A percentile compares a stretch with the other conserved stretches of the same genome.
Evolutionary conservation across 495 filamentous ascomycete species (phyloP).

Genomic region (Terfezia boudieri): DNA sequence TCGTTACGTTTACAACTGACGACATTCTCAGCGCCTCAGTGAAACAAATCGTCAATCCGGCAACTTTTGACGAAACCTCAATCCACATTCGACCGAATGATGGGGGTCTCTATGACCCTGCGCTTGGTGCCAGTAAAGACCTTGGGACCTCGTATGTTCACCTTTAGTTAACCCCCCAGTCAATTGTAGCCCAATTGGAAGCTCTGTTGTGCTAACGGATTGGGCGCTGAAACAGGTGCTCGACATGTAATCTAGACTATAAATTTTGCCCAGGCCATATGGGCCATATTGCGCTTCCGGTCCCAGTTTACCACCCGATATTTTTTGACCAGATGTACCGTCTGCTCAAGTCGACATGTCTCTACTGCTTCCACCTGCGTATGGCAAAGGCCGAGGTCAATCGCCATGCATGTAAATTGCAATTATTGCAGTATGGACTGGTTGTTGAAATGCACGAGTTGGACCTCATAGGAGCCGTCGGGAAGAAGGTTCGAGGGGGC

Average conservation of each 20-base stretch:
- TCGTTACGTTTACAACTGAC: slow-evolving; percentile 52
- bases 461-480: slow-evolving; percentile 24
- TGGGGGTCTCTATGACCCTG: slow-evolving; percentile 68
- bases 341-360: slow-evolving; percentile 64
- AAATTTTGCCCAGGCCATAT: slow-evolving; percentile 74
- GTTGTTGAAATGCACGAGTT: slow-evolving; percentile 49
- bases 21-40: slow-evolving; percentile 82
- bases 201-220: background rate
- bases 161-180: background rate
- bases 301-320: slow-evolving; percentile 76
- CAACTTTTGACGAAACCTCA: slow-evolving; percentile 55
- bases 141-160: slow-evolving; percentile 36
- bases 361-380: slow-evolving; percentile 68
- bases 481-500: slow-evolving; percentile 3
- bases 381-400: slow-evolving; percentile 50
- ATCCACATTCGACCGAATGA: slow-evolving; percentile 5
- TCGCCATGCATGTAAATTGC: slow-evolving; percentile 61
- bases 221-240: slow-evolving; percentile 35
- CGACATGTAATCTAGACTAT: slow-evolving; percentile 62
- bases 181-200: no score
- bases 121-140: slow-evolving; percentile 76
- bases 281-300: slow-evolving; percentile 85
- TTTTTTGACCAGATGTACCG: slow-evolving; percentile 80
- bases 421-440: slow-evolving; percentile 64
- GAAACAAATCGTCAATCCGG: slow-evolving; percentile 70